phyloP scores from a whole-genome alignment of 1,139 yeast species.

The Eremothecium cymbalariae region DNA sequence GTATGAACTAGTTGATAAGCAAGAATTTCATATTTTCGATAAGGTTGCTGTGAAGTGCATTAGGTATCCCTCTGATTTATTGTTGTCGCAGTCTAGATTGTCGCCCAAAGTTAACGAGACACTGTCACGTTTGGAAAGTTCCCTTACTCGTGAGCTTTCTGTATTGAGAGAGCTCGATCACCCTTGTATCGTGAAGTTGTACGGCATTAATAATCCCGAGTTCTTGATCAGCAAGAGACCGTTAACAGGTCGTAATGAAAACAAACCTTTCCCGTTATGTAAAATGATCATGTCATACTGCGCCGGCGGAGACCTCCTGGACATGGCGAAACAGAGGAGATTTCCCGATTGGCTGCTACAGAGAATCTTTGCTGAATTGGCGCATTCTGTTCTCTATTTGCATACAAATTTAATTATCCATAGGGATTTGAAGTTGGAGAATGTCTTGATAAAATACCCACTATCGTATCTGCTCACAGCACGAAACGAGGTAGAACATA shows the following conservation, averaged over 20 bases:
- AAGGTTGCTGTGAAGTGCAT: conserved; percentile 35
- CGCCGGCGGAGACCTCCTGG: conserved; percentile 75
- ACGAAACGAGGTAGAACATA: conserved; percentile 25
- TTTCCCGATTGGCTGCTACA: conserved; percentile 43
- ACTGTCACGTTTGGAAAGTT: conserved; percentile 53
- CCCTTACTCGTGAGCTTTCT: conserved; percentile 66
- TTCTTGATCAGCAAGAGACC: conserved; percentile 24
- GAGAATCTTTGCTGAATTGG: conserved; percentile 60
- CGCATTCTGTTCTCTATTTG: conserved; percentile 61
- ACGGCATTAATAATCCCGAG: conserved; percentile 31
- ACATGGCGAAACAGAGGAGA: conserved; percentile 42
- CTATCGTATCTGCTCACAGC: conserved; percentile 31
- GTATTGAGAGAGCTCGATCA: conserved; percentile 43
- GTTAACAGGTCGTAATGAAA: conserved; percentile 16
- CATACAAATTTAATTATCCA: conserved; percentile 66
- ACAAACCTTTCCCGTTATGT: conserved; percentile 28
- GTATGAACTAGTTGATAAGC: conserved; percentile 32
- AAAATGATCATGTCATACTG: conserved; percentile 67
- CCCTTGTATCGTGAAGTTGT: conserved; percentile 38
- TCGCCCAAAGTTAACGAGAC: conserved; percentile 30
- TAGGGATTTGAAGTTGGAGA: conserved; percentile 83
- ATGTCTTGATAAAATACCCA: conserved; percentile 47
- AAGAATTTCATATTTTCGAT: too few relatives aligned
- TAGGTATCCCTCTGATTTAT: conserved; percentile 24
- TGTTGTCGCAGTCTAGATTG: conserved; percentile 14